phyloP scores from a whole-genome alignment of 202 grass and related monocot species.

The Cymbopogon flexuosus region DNA sequence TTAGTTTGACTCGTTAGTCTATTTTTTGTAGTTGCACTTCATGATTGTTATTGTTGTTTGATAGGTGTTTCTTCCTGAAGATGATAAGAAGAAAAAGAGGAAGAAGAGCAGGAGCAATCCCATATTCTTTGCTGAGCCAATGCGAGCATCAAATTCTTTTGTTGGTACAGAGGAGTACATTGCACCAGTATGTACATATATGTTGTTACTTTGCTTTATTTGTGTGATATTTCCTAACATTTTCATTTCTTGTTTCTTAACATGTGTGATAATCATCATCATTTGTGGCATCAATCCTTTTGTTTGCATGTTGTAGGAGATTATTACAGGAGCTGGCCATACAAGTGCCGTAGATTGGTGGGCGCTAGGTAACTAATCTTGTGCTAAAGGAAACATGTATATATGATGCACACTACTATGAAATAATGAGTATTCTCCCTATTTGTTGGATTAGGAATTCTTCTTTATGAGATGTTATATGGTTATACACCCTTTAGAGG shows the following conservation, averaged over 20 bases:
- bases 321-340: conserved; percentile 84
- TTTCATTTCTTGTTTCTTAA: not conserved
- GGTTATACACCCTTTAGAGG: conserved; percentile 91
- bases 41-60: not conserved
- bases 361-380: conserved; percentile 57
- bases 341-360: conserved; percentile 97
- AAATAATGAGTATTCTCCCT: not conserved
- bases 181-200: conserved; percentile 63
- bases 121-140: conserved; percentile 80
- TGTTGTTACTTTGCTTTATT: not conserved
- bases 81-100: conserved; percentile 44
- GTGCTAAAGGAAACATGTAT: not conserved
- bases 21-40: conserved; percentile 12
- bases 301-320: conserved; percentile 53
- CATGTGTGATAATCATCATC: not conserved
- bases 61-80: conserved; percentile 70
- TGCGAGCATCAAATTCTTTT: conserved; percentile 95
- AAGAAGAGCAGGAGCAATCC: conserved; percentile 51
- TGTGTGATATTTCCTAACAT: not conserved
- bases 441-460: conserved; percentile 47
- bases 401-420: not conserved
- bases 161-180: conserved; percentile 98
- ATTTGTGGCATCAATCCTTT: conserved; percentile 22
- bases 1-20: not conserved
- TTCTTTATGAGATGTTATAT: conserved; percentile 95